Conservation (phyloP, 768 basidiomycete genomes). For the Clitopilus hobsonii region DNA sequence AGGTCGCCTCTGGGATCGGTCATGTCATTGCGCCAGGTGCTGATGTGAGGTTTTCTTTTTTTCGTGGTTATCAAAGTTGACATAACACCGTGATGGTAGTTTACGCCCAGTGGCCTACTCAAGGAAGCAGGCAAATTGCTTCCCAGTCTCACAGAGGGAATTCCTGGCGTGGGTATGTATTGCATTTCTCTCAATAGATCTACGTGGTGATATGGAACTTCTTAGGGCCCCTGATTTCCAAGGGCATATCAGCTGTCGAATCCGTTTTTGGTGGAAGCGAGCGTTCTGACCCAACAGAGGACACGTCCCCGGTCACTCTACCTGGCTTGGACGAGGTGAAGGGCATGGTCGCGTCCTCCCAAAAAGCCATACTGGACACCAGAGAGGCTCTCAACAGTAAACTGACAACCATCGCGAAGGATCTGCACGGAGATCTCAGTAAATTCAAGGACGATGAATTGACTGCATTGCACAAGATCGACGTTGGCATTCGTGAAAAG, state of each 20-base stretch:
- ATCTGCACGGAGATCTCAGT: too few species aligned
- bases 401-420: too few species aligned
- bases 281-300: background rate
- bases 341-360: too few species aligned
- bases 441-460: too few species aligned
- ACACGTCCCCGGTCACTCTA: background rate
- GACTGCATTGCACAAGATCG: too few species aligned
- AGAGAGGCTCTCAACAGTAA: too few species aligned
- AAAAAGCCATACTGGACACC: too few species aligned
- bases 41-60: background rate
- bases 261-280: background rate
- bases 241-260: background rate
- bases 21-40: background rate
- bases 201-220: background rate
- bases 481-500: too few species aligned
- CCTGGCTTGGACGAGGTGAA: background rate
- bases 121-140: background rate
- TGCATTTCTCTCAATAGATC: too few species aligned
- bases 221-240: background rate
- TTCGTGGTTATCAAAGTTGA: background rate
- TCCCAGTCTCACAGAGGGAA: background rate
- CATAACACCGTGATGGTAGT: background rate
- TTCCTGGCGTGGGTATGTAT: constrained; percentile 1
- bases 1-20: background rate
- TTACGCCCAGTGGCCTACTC: background rate